Conservation (phyloP, 805 yeast genomes). For the Yamadazyma takamatsuzukensis region DNA sequence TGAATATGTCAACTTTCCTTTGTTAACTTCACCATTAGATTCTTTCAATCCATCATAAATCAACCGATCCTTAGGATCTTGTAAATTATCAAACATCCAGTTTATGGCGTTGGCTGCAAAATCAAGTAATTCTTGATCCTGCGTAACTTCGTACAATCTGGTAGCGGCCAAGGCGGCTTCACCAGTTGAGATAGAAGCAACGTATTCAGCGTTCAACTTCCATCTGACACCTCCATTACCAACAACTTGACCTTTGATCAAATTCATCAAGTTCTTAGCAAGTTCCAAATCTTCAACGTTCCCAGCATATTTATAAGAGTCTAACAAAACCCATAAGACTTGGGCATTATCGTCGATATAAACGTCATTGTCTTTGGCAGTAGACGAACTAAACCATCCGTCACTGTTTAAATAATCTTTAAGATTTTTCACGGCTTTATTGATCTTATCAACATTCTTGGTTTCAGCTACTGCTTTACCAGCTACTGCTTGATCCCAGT, state of each 20-base stretch:
- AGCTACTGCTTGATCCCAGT: slow-evolving; percentile 27
- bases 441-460: slow-evolving; percentile 12
- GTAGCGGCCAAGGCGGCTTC: slow-evolving; percentile 28
- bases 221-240: slow-evolving; percentile 21
- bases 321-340: slow-evolving; percentile 22
- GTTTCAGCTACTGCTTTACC: slow-evolving; percentile 17
- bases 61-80: slow-evolving; percentile 19
- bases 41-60: slow-evolving; percentile 21
- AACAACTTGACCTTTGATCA: slow-evolving; percentile 24
- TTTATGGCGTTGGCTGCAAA: slow-evolving; percentile 17
- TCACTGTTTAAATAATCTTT: slow-evolving; percentile 15
- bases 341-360: slow-evolving; percentile 30
- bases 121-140: slow-evolving; percentile 12
- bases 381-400: slow-evolving; percentile 22
- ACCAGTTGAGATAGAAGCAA: slow-evolving; percentile 26
- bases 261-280: slow-evolving; percentile 4
- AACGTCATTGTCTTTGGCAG: slow-evolving; percentile 20
- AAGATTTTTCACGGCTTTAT: slow-evolving; percentile 12
- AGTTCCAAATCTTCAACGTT: slow-evolving; percentile 14
- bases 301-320: slow-evolving; percentile 18
- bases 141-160: slow-evolving; percentile 14
- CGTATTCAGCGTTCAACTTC: slow-evolving; percentile 17
- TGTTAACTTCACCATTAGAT: slow-evolving; percentile 15
- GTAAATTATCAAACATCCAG: slow-evolving; percentile 8
- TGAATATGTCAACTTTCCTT: slow-evolving; percentile 22